Evolutionary conservation across 768 basidiomycete species (phyloP), one percentile per base, ranked within the genome.

Genomic region (Boletus rubroflammeus): DNA sequence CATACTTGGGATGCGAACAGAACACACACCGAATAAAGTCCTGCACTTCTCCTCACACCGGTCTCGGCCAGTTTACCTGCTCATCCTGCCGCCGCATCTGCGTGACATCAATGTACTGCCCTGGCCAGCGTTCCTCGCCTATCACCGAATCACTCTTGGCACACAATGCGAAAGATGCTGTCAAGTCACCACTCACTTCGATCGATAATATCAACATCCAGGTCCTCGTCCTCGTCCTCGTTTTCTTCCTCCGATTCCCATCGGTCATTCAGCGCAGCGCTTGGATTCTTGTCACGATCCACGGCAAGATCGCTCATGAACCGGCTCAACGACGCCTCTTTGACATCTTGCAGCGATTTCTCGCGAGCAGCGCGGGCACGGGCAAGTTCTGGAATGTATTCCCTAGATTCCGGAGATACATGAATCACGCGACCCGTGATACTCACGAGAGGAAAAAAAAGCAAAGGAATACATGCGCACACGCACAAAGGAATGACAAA

Each of bases 311-410:
- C 93, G 51, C 81, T 77, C 85, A 95, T 84, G 55, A 93, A 69
- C 42, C 87, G 77, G 60, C 78, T 80, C 75, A 95, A 76, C 0
- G 88, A 90, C 51, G 93, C 92, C 25, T 83, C 77, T 66, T 93
- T 92, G 41, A 76, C 75, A 38, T 79, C 81, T 49, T 81, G 77
- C 9, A 91, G 75, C 0, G 82, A 78, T 61, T 83, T 77, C 51
- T 90, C 86, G 28, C 86, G 81, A 4, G 77, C 75, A 8, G 77
- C 78, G 15, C 81, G 81, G 17, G 93, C 83, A 32, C 84, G 81
- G 41, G 86, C 80, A 6, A 98, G 79, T 66, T 98, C 95, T 0
- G 95, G 94, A 32, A 93, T 79, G 68, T 98, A 99, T 51, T 94
- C 92, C 56, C 93, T 96, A 69, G 29, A 54, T 52, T 43, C 39